Evolutionary conservation across 495 filamentous ascomycete species (phyloP).

Genomic region (Tuber calosporum): DNA sequence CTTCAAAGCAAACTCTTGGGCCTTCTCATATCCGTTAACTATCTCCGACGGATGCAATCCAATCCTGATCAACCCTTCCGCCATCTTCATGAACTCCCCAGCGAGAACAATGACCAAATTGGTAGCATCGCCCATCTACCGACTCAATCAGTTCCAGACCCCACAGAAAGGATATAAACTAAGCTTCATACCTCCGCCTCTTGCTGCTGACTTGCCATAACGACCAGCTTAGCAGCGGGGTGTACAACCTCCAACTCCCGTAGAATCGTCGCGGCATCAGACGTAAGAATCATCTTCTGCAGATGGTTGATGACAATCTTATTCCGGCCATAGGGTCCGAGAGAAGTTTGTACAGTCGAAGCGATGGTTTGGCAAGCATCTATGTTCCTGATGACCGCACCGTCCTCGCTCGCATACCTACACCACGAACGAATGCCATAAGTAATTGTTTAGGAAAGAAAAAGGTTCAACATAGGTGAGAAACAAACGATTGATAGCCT

Average conservation of each 20-base stretch:
- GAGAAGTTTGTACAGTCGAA: constrained; percentile 88
- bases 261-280: constrained; percentile 93
- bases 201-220: constrained; percentile 99
- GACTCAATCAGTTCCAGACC: background rate
- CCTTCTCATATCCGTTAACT: constrained; percentile 89
- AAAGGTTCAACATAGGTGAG: constrained; percentile 9
- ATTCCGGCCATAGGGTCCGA: constrained; percentile 96
- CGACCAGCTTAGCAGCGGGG: constrained; percentile 94
- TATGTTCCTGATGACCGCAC: constrained; percentile 95
- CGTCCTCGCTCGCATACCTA: constrained; percentile 98
- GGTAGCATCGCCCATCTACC: constrained; percentile 87
- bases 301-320: constrained; percentile 99
- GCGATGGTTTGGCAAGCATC: constrained; percentile 96
- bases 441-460: constrained; percentile 20
- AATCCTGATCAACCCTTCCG: constrained; percentile 89
- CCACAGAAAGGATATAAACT: background rate
- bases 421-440: constrained; percentile 17
- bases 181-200: constrained; percentile 59
- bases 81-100: constrained; percentile 93
- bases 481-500: constrained; percentile 84
- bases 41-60: constrained; percentile 96
- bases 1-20: constrained; percentile 77
- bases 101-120: constrained; percentile 96
- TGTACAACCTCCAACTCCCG: constrained; percentile 97
- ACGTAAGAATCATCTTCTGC: constrained; percentile 98